Base-by-base conservation (phyloP, 441 rosid species). In the Pelargonium fulgidum region DNA sequence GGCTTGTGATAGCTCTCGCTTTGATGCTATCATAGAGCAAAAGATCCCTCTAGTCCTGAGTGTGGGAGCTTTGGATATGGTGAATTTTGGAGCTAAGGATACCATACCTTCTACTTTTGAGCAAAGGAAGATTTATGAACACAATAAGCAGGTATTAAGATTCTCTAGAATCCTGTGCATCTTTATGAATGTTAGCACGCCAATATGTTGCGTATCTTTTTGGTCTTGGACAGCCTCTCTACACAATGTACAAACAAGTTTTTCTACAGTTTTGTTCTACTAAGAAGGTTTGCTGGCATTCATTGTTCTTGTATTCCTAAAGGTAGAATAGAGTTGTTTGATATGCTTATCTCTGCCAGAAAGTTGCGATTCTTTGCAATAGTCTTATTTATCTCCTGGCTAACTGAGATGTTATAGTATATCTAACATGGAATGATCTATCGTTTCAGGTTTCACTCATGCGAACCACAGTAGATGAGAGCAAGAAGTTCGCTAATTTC, bases 21-120 rank as follows among this genome's bases (percentile, higher is more conserved):
- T 91, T 72, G 88, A 91, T 80, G 85, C 81, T 39, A 83, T 84
- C 62, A 77, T 87, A 62, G 91, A 93, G 79, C 85, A 82, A 83
- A 85, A 85, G 76, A 81, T 93, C 76, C 98, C 97, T 54, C 79
- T 91, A 73, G 96, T 93, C 61, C 78, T 93, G 71, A 93, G 97
- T 66, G 85, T 87, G 7, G 98, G 97, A 64, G 98, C 97, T 63
- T 82, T 93, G 79, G 98, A 93, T 80, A 88, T 88, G 92, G 98
- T 87, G 75, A 93, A 87, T 77, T 93, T 93, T 84, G 98, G 96
- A 75, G 70, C 89, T 64, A 85, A 76, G 79, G 86, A 88, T 19
- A 82, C 95, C 70, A 86, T 93, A 72, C 98, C 96, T 76, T 74
- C 89, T 64, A 68, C 69, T 20, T 87, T 89, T 73, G 86, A 82